Base-by-base conservation (phyloP, 2,329 filamentous ascomycete genomes). In the Paramyrothecium sp. region DNA sequence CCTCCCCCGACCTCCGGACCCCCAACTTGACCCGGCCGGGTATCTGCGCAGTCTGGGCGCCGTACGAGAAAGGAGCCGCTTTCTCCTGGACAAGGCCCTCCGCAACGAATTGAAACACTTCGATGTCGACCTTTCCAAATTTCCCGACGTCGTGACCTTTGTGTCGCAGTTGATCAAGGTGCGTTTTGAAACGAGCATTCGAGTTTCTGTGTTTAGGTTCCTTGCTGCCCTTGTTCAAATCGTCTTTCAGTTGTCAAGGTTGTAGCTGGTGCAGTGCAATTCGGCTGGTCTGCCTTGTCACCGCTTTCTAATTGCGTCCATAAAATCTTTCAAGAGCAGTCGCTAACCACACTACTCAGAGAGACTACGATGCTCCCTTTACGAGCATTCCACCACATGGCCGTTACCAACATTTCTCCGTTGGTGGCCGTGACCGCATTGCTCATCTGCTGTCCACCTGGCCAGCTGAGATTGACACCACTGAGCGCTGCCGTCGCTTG, bases 151-250 rank as follows among this genome's bases (percentile, higher is more conserved):
- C 1, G 91, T 93, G 16, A 84, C 84, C 49, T 97, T 96, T 71
- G 90, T 97, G 11, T 88, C 94, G n/a, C 88, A 90, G 46, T 94
- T 97, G 62, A 96, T 97, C 79, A 97, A 96, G 89, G 92, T 93
- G 21, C 48, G 20, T 23, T 26, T 10, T 30, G 26, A 30, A 30
- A 30, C 26, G 26, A 30, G 26, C 10, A n/a, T 38, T 30, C 22
- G 41, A 21, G 13, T 34, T 44, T 19, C 30, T 33, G 13, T 53
- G 3, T 38, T 30, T 4, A 3, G 17, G 16, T 60, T 47, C 51
- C 8, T 21, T 38, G 34, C 17, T 4, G 19, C 19, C 19, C 5
- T 46, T 20, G 19, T 46, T 17, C 4, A 5, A n/a, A 20, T 17
- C 41, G 17, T 16, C 19, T 16, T 7, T 17, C 4, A 51, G 53